phyloP scores from a whole-genome alignment of 306 rosid species.

The Lathyrus sativus region DNA sequence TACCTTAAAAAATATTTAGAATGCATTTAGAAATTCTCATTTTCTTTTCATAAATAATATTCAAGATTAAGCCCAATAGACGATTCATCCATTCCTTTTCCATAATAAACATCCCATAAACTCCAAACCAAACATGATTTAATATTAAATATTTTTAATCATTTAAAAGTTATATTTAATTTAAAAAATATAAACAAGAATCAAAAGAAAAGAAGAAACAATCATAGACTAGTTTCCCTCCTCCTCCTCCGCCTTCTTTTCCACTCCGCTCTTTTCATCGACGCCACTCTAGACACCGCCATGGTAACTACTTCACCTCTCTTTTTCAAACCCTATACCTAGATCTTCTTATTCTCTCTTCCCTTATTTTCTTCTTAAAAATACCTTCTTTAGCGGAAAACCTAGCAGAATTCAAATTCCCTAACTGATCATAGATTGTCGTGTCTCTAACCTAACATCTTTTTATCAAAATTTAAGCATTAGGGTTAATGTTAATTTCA shows the following conservation, averaged over 20 bases:
- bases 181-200: neutral
- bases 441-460: neutral
- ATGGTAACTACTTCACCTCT: constrained; percentile 33
- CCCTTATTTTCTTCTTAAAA: neutral
- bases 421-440: neutral
- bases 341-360: constrained; percentile 19
- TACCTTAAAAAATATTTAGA: no score
- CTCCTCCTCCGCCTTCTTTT: neutral
- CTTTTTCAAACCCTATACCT: constrained; percentile 2
- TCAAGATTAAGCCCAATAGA: no score
- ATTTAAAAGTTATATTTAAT: no score
- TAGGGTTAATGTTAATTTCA: constrained; percentile 26
- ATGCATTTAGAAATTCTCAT: no score
- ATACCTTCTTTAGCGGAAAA: neutral
- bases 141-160: no score
- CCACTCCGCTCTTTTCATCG: constrained; percentile 7
- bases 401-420: constrained; percentile 14
- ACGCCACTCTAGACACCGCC: neutral
- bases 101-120: no score
- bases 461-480: neutral
- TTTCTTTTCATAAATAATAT: no score
- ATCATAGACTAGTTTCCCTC: neutral
- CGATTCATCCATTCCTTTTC: no score
- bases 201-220: neutral
- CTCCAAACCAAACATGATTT: no score